These are phyloP conservation scores for Fraxinus albicans DNA, from an alignment of 305 asterid genomes.

Conservation along the genomic window DNA sequence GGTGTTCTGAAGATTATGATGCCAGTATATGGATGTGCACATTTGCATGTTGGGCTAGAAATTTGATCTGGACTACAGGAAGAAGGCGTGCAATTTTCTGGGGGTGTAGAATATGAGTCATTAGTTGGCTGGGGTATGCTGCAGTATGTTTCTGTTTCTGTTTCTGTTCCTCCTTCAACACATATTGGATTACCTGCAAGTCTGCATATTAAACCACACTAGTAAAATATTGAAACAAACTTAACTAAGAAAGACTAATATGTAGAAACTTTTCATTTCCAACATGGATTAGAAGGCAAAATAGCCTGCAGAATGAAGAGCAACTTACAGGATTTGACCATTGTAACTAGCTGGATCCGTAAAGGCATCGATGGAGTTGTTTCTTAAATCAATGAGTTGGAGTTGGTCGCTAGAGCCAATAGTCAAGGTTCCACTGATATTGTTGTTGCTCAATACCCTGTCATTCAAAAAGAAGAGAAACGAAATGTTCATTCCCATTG, in stretches of 20 bases:
- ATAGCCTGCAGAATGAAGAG: constrained; percentile 5
- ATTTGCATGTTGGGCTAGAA: constrained; percentile 67
- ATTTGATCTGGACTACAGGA: constrained; percentile 43
- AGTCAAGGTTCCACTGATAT: constrained; percentile 57
- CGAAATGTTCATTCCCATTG: not conserved
- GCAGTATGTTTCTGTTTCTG: constrained; percentile 40
- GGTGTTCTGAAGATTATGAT: constrained; percentile 68
- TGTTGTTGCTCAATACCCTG: constrained; percentile 62
- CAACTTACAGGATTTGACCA: constrained; percentile 51
- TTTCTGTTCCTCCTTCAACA: constrained; percentile 28
- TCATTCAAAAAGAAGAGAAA: constrained; percentile 2
- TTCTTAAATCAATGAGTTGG: constrained; percentile 58
- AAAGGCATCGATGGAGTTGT: constrained; percentile 48
- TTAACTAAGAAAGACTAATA: not conserved
- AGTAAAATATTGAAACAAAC: not conserved
- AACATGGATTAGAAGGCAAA: not conserved
- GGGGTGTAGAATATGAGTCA: constrained; percentile 43
- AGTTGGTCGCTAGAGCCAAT: constrained; percentile 52
- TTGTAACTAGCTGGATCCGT: constrained; percentile 33
- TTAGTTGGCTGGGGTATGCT: constrained; percentile 30
- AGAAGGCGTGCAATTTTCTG: constrained; percentile 41
- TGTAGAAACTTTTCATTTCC: not conserved
- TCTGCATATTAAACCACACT: constrained; percentile 37
- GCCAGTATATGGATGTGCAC: constrained; percentile 77
- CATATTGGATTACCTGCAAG: constrained; percentile 62